phyloP scores from a whole-genome alignment of 2,329 filamentous ascomycete genomes.

The Botrytis fragariae region DNA sequence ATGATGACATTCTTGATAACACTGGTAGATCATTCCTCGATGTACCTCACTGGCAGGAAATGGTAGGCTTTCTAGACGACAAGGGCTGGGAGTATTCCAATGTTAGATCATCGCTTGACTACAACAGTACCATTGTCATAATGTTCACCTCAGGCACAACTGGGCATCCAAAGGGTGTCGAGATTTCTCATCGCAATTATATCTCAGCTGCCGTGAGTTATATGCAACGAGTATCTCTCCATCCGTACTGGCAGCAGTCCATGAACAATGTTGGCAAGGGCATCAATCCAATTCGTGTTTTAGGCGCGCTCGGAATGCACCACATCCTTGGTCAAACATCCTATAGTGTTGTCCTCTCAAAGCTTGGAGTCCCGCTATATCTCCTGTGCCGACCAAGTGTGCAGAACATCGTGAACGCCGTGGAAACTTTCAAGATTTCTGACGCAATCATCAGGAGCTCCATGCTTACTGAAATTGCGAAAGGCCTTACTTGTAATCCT shows the following conservation, averaged over 20 bases:
- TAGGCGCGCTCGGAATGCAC: background rate
- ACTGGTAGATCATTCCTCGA: background rate
- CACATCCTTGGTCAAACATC: constrained; percentile 3
- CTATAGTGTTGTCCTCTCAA: background rate
- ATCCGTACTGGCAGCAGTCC: background rate
- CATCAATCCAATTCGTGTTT: background rate
- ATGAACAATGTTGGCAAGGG: background rate
- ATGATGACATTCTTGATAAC: background rate
- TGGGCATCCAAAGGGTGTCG: background rate
- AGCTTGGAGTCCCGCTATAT: constrained; percentile 50
- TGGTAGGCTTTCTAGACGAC: background rate
- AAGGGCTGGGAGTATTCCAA: background rate
- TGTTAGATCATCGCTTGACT: background rate
- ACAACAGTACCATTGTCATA: constrained; percentile 9
- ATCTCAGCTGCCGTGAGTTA: background rate
- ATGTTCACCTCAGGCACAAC: constrained; percentile 3
- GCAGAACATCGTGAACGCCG: background rate
- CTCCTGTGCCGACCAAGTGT: background rate
- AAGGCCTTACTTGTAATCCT: background rate
- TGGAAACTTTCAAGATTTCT: background rate
- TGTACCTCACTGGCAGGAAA: constrained; percentile 1
- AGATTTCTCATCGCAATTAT: background rate
- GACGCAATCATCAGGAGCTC: background rate
- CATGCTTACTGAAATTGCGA: background rate
- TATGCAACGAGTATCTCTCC: constrained; percentile 6